These are phyloP conservation scores for Fusarium sacchari DNA, from an alignment of 2,329 filamentous ascomycete genomes.

Conservation along the genomic window DNA sequence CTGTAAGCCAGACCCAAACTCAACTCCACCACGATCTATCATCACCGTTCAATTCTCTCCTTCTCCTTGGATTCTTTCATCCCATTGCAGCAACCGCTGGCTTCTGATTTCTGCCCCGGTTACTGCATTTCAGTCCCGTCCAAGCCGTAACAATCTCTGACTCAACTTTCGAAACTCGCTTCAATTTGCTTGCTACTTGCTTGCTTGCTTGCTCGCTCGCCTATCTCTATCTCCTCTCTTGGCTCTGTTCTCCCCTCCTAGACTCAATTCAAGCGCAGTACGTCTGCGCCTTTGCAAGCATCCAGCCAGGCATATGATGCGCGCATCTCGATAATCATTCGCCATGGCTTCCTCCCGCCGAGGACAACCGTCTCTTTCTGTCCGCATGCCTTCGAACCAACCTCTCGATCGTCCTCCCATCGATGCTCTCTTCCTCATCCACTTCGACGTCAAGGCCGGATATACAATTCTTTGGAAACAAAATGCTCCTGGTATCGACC, in stretches of 20 bases:
- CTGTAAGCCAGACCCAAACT: conserved; percentile 35
- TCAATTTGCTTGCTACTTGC: not conserved
- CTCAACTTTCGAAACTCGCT: not conserved
- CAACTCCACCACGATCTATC: conserved; percentile 27
- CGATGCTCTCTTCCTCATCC: conserved; percentile 86
- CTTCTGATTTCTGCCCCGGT: not conserved
- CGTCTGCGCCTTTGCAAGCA: conserved; percentile 1
- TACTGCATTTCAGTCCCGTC: not conserved
- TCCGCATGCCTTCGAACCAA: conserved; percentile 47
- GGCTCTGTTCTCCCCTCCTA: conserved; percentile 1
- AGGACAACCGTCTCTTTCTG: conserved; percentile 53
- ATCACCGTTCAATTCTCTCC: conserved; percentile 19
- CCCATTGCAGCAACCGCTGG: not conserved
- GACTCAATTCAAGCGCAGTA: conserved; percentile 5
- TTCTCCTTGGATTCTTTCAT: not conserved
- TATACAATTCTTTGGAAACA: conserved; percentile 92
- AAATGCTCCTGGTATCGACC: conserved; percentile 72
- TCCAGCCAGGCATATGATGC: conserved; percentile 41
- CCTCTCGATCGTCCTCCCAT: conserved; percentile 54
- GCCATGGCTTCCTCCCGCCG: conserved; percentile 55
- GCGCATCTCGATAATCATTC: conserved; percentile 41
- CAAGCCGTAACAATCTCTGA: not conserved
- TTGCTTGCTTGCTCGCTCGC: not conserved
- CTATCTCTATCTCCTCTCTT: conserved; percentile 22
- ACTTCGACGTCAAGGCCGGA: conserved; percentile 92